Evolutionary conservation across 2,329 filamentous ascomycete genomes (phyloP), one percentile per base, ranked within the genome.

Genomic region (Fusarium nelsonii): DNA sequence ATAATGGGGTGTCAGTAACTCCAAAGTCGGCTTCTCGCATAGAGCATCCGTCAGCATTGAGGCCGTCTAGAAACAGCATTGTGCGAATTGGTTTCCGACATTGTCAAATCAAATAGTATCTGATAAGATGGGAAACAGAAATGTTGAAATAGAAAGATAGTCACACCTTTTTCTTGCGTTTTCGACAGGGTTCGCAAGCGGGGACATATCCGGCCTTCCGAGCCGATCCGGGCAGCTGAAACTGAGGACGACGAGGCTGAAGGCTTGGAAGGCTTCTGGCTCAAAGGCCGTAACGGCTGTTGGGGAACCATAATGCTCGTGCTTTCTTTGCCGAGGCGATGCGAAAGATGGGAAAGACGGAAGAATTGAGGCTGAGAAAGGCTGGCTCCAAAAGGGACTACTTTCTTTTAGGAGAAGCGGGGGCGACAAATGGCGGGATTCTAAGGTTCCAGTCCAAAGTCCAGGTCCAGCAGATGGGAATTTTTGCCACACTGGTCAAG

Each of bases 131-230:
- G 20, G 20, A 23, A 28, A 9, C 8, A 50, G 6, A 9, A 23
- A 11, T 15, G 18, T 6, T 9, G 10, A 18, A 16, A 14, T 6
- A 23, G 28, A 23, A 16, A 16, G 16, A 26, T 23, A 23, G 18
- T 9, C 45, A 3, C 20, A 57, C 54, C 54, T 57, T 57, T 34
- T 57, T 57, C 45, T 57, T 57, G 2, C 54, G 54, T 18, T 30
- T 57, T 4, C 36, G 54, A 12, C 54, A 57, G 8, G 23, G 32
- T 34, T 57, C 54, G 20, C 54, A 57, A 6, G 54, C 54, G 8
- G 54, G 54, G 28, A 57, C 34, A 4, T 28, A 36, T 12, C 54
- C 54, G 4, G 28, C 45, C 20, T 41, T 57, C 20, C 54, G 20
- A 11, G 7, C 18, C 11, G 26, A 8, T 23, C 23, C 14, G 12